These are phyloP conservation scores for Geotrichum restrictum DNA, from an alignment of 1,139 yeast species.

Conservation along the genomic window DNA sequence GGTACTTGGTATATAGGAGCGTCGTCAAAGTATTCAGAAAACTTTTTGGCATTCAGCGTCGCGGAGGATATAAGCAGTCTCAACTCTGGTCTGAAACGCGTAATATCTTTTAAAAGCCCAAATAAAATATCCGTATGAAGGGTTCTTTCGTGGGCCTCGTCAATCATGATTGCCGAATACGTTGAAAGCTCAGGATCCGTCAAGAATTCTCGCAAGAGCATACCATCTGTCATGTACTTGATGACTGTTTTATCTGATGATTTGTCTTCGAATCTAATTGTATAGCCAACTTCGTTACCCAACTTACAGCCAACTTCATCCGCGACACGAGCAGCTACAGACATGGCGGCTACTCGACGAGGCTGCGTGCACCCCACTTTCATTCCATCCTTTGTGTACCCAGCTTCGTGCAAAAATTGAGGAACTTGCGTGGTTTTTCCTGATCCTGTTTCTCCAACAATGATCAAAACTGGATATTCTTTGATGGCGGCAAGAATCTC, in stretches of 20 bases:
- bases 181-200: constrained; percentile 64
- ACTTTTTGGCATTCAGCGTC: constrained; percentile 84
- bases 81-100: constrained; percentile 60
- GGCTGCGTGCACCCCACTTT: constrained; percentile 92
- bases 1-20: constrained; percentile 87
- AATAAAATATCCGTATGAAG: constrained; percentile 85
- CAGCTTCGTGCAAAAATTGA: constrained; percentile 79
- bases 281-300: constrained; percentile 83
- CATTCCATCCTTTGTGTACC: constrained; percentile 53
- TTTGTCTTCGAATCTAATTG: constrained; percentile 79
- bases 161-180: constrained; percentile 85
- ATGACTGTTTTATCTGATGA: constrained; percentile 60
- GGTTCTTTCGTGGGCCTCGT: constrained; percentile 96
- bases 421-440: constrained; percentile 97
- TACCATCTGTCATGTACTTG: constrained; percentile 93
- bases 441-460: constrained; percentile 97
- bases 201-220: constrained; percentile 78
- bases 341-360: constrained; percentile 89
- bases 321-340: constrained; percentile 89
- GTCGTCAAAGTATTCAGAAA: constrained; percentile 68
- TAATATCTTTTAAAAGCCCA: constrained; percentile 73
- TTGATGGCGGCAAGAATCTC: constrained; percentile 60
- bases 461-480: constrained; percentile 69
- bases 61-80: constrained; percentile 85
- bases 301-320: constrained; percentile 70